These are phyloP conservation scores for Forsythia suspensa DNA, from an alignment of 257 asterid species.

Conservation along the genomic window DNA sequence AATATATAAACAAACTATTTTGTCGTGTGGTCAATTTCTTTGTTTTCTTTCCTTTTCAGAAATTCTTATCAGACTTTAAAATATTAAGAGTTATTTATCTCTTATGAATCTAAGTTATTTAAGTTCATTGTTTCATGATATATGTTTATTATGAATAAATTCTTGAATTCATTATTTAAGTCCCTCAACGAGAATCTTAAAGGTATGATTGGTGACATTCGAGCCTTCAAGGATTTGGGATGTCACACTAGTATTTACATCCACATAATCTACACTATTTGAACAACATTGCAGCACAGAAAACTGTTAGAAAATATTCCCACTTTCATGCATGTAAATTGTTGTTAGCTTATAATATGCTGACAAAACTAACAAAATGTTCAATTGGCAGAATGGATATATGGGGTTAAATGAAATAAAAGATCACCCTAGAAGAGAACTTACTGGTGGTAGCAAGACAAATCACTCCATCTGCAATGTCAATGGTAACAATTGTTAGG, in stretches of 20 bases:
- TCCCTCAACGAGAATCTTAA: too few species aligned
- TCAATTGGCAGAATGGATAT: background rate
- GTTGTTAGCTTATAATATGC: background rate
- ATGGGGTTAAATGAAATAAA: background rate
- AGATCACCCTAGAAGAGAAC: slow-evolving; percentile 22
- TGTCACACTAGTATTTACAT: background rate
- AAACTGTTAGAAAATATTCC: background rate
- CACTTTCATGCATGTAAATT: background rate
- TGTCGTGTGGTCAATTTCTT: too few species aligned
- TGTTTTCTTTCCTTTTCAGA: too few species aligned
- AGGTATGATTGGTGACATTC: too few species aligned
- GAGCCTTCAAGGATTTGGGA: too few species aligned
- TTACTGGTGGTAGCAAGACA: slow-evolving; percentile 72
- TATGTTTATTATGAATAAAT: too few species aligned
- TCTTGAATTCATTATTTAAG: too few species aligned
- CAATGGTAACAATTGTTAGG: slow-evolving; percentile 27
- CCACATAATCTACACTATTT: background rate
- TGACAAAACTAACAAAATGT: background rate
- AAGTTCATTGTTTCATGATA: too few species aligned
- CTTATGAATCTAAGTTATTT: too few species aligned
- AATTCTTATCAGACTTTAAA: too few species aligned
- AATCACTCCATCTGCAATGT: slow-evolving; percentile 73
- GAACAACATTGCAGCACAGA: background rate
- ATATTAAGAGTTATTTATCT: too few species aligned
- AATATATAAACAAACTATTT: too few species aligned